These are phyloP conservation scores for Saccharum hybrid DNA, from an alignment of 202 grass and related monocot genomes.

Conservation along the genomic window DNA sequence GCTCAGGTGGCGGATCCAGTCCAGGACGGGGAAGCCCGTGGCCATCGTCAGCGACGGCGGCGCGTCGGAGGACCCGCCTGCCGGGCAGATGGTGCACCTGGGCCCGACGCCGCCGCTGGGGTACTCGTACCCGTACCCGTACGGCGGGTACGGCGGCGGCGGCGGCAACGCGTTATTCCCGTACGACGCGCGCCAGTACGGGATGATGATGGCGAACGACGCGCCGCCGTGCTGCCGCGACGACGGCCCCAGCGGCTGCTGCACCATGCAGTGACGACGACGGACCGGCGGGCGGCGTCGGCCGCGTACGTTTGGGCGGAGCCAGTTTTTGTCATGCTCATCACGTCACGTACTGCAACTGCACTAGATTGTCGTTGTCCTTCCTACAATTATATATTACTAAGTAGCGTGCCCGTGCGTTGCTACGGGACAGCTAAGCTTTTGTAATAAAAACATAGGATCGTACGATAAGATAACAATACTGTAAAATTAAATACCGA, in stretches of 20 bases:
- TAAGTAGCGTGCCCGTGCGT: too few species aligned
- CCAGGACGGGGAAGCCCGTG: background rate
- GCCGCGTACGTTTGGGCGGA: background rate
- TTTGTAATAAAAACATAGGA: too few species aligned
- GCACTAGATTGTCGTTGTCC: background rate
- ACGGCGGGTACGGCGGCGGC: background rate
- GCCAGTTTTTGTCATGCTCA: background rate
- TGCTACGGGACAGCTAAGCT: too few species aligned
- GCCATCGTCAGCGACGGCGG: background rate
- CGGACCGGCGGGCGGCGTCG: background rate
- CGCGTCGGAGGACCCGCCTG: background rate
- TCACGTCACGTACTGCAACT: background rate
- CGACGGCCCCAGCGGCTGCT: background rate
- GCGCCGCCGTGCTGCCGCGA: background rate
- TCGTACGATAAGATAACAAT: too few species aligned
- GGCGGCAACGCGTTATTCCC: background rate
- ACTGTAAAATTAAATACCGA: too few species aligned
- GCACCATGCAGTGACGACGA: background rate
- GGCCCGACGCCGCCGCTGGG: background rate
- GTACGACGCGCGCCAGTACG: background rate
- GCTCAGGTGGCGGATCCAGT: background rate
- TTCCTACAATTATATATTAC: too few species aligned
- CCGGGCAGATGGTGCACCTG: conserved; percentile 4
- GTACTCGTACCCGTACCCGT: background rate
- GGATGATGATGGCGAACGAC: background rate